Base-by-base conservation (phyloP, 192 early-diverging fungal genomes). In the Phycomyces blakesleeanus region DNA sequence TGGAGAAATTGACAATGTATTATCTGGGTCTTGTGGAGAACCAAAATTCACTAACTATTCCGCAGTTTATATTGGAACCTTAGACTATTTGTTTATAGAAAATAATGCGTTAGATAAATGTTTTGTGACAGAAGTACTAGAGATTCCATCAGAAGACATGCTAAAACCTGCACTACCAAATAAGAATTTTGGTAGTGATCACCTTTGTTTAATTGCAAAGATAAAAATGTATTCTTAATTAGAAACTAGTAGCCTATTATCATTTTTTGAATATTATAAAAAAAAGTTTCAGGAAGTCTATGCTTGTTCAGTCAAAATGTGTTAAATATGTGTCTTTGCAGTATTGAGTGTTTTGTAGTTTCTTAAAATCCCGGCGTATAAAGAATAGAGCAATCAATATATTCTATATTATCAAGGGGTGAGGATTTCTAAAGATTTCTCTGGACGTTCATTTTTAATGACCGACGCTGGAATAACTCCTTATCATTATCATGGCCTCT, bases 21-120 rank as follows among this genome's bases (percentile, higher is more conserved):
- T 20, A 57, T 47, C 39, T 24, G 27, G 44, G 59, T 0, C 21
- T 0, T 59, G 63, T 54, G 61, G 64, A 0, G 74, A 76, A 51
- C 74, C 74, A 3, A 59, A 64, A 26, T 71, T 54, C 34, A 76
- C 64, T 9, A 71, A 71, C 51, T 71, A 66, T 56, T 41, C 68
- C 4, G 38, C 40, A 14, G 55, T 40, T 10, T 76, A 66, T 27
- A 62, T 61, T 41, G 74, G 74, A 6, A 67, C 69, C 6, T 27
- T 76, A 12, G 74, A 76, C 51, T 76, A 76, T 55, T 42, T 76
- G 34, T 63, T 76, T 58, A 26, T 67, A 12, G 49, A 57, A 37
- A 25, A 37, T 1, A 18, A 21, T 58, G 12, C 24, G 7, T 7
- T 34, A 0, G n/a, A 34, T 0, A 5, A 8, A 10, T 22, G 61